Base-by-base conservation (phyloP, 345 rosid species). In the Ceriops tagal region DNA sequence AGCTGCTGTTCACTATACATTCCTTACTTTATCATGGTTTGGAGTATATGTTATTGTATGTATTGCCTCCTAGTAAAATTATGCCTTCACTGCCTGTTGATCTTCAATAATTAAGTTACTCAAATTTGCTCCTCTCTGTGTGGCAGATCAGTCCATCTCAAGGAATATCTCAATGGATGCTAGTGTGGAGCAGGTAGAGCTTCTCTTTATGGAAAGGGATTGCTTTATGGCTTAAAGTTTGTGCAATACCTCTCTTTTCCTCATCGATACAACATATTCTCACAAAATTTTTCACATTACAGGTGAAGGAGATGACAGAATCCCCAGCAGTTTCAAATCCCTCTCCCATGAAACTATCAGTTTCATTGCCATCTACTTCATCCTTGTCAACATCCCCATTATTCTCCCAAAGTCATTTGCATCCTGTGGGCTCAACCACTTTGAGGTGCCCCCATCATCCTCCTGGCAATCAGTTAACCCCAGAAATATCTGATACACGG, bases 101-200 rank as follows among this genome's bases (percentile, higher is more conserved):
- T 56, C 30, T 56, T 24, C 49, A 43, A 24, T 10, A 22, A 55
- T 16, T 7, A 56, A 56, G 28, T 55, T 22, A 55, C 28, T 27
- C 58, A 79, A 35, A 74, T 32, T 5, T 66, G 52, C 21, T 34
- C 65, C 68, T 61, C 0, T 49, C 3, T 65, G 2, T 73, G 7
- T 80, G 39, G 77, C 97, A 93, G 98, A 83, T 81, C 83, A 77
- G 73, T 84, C 92, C 65, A 81, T 88, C 69, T 85, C 87, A 21
- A 85, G 89, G 74, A 79, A 83, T 77, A 49, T 85, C 62, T 86
- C 88, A 15, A 74, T 83, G 83, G 92, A 89, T 58, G 77, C 80
- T 53, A 89, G 77, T 64, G 69, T 80, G 60, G 89, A 85, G 71
- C 96, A 83, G 97, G 98, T 89, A 83, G 62, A 47, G 47, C 16